Conservation (phyloP, 768 basidiomycete genomes). For the Suillus variegatus region DNA sequence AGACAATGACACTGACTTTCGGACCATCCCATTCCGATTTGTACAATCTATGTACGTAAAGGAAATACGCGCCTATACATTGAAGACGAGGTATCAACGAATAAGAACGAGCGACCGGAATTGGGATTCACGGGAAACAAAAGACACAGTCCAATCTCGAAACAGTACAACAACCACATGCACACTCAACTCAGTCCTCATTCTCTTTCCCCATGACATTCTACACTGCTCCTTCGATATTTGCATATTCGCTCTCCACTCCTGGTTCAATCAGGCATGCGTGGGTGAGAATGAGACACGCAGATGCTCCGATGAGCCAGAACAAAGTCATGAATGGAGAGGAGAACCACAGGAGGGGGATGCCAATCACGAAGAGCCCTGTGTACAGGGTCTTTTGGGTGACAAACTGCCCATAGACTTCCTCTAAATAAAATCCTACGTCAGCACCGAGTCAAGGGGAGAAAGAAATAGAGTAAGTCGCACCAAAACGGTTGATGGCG, state of each 20-base stretch:
- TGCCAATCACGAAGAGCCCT: slow-evolving; percentile 86
- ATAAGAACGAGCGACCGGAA: background rate
- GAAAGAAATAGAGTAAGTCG: slow-evolving; percentile 23
- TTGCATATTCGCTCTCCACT: slow-evolving; percentile 89
- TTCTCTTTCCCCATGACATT: background rate
- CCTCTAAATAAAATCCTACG: background rate
- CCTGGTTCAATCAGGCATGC: slow-evolving; percentile 92
- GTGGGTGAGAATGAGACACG: slow-evolving; percentile 82
- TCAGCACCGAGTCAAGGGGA: background rate
- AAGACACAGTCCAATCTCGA: slow-evolving; percentile 1
- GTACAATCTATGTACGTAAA: background rate
- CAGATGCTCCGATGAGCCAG: slow-evolving; percentile 91
- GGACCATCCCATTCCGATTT: background rate
- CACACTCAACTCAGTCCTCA: background rate
- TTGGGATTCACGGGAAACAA: background rate
- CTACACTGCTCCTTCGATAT: slow-evolving; percentile 70
- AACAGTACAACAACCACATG: slow-evolving; percentile 6
- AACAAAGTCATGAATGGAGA: slow-evolving; percentile 84
- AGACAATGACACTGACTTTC: background rate
- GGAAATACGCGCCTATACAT: background rate
- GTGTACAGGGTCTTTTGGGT: slow-evolving; percentile 92
- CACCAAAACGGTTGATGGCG: slow-evolving; percentile 88
- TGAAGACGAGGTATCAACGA: background rate
- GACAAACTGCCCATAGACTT: slow-evolving; percentile 41
- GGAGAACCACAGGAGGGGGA: slow-evolving; percentile 82